A percentile compares a stretch with the other conserved stretches of the same genome.
phyloP scores from a whole-genome alignment of 768 basidiomycete species.

The Chalciporus sphaerocephalus region DNA sequence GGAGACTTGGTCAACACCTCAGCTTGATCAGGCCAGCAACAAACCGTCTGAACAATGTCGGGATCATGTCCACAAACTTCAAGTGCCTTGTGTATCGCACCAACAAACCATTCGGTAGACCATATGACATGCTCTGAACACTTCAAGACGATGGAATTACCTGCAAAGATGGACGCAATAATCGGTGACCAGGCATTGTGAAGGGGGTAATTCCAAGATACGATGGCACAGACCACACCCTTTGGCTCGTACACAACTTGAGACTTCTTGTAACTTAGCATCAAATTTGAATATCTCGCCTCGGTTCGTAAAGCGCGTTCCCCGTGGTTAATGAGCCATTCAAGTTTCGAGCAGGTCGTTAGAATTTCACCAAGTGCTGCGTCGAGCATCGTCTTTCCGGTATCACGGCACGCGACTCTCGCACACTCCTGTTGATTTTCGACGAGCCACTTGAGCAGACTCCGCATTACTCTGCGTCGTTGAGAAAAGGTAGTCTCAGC shows the following conservation, averaged over 20 bases:
- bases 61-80: constrained; percentile 75
- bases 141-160: constrained; percentile 87
- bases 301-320: constrained; percentile 74
- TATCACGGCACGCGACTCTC: constrained; percentile 85
- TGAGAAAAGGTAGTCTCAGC: constrained; percentile 69
- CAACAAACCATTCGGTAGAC: constrained; percentile 82
- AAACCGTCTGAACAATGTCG: constrained; percentile 91
- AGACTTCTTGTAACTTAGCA: constrained; percentile 73
- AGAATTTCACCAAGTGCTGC: constrained; percentile 93
- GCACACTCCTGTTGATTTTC: constrained; percentile 86
- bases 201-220: constrained; percentile 93
- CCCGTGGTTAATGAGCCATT: constrained; percentile 86
- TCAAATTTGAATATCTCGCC: constrained; percentile 57
- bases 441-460: constrained; percentile 87
- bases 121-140: constrained; percentile 91
- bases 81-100: constrained; percentile 74
- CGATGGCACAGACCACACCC: constrained; percentile 88
- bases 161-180: constrained; percentile 83
- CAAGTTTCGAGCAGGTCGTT: constrained; percentile 91
- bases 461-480: constrained; percentile 78
- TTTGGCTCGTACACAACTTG: constrained; percentile 85
- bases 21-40: constrained; percentile 86
- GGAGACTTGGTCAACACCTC: constrained; percentile 75
- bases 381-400: constrained; percentile 95
- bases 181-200: constrained; percentile 96